Base-by-base conservation (phyloP, 768 basidiomycete species). In the Kwoniella newhampshirensis region DNA sequence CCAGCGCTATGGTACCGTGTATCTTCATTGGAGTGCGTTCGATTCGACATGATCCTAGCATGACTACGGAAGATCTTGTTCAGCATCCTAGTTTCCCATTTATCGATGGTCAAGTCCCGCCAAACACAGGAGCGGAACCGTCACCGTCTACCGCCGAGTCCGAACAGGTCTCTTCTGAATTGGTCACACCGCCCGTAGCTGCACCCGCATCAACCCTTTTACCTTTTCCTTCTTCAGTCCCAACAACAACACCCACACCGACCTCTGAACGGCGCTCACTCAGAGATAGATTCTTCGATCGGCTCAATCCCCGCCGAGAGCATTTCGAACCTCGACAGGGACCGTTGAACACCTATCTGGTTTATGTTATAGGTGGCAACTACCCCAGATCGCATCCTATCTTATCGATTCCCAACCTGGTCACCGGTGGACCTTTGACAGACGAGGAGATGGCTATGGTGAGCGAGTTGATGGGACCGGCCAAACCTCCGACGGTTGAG, bases 341-440 rank as follows among this genome's bases (percentile, higher is more conserved):
- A 18, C 60, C 59, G 6, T 28, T 64, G 17, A 61, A 89, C 62
- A 91, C 89, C 17, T 91, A 91, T 77, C 80, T 91, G 75, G 91
- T 93, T 54, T 92, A 90, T 77, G 90, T 93, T 60, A 88, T 77
- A 32, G 78, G 78, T 13, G 91, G 91, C n/a, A 90, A 91, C 69
- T 96, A 94, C 72, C 89, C 91, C 1, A 86, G 88, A 13, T 85
- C 89, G 66, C 91, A 94, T 73, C 88, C 85, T 48, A 86, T 97
- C 60, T 85, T 94, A 40, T 87, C 85, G 0, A 71, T 76, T 17
- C 79, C 79, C 0, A 67, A 70, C 37, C 59, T 79, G 15, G 55
- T 79, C 27, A 73, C 73, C 21, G 78, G 77, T 7, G 74, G 73
- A 27, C 69, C 67, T 27, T 41, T 70, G 44, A 61, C 63, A 4